Conservation (phyloP, 2,329 filamentous ascomycete genomes). For the Orbilia ellipsospora region DNA sequence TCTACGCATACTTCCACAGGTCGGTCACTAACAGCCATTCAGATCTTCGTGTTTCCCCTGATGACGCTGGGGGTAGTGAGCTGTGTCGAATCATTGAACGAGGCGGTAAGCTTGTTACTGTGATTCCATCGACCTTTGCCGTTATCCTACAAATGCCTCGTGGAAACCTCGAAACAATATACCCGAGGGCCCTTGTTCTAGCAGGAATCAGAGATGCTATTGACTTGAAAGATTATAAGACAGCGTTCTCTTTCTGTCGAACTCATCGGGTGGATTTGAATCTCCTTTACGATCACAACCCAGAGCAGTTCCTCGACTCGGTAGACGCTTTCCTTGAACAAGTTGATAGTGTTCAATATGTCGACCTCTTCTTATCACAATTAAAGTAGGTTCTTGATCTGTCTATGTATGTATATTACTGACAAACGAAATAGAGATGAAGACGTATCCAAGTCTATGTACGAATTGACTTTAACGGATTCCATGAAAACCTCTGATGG, state of each 20-base stretch:
- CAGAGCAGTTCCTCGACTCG: slow-evolving; percentile 81
- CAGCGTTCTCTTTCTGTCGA: slow-evolving; percentile 86
- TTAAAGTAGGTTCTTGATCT: slow-evolving; percentile 59
- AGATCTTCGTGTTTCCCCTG: slow-evolving; percentile 84
- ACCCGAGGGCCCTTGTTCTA: slow-evolving; percentile 88
- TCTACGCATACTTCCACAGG: not conserved
- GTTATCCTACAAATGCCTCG: slow-evolving; percentile 93
- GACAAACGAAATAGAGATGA: slow-evolving; percentile 72
- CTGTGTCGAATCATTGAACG: slow-evolving; percentile 91
- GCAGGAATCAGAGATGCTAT: slow-evolving; percentile 87
- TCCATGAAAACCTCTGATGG: slow-evolving; percentile 42
- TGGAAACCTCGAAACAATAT: slow-evolving; percentile 95
- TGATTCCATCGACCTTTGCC: slow-evolving; percentile 86
- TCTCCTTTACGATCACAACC: slow-evolving; percentile 92
- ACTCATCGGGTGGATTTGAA: slow-evolving; percentile 98
- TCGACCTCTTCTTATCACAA: slow-evolving; percentile 86
- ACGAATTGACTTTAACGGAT: slow-evolving; percentile 79
- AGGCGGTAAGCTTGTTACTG: slow-evolving; percentile 85
- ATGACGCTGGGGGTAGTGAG: slow-evolving; percentile 92
- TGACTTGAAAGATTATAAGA: slow-evolving; percentile 80
- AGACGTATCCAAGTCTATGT: slow-evolving; percentile 92
- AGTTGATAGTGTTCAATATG: slow-evolving; percentile 80
- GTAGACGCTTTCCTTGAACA: slow-evolving; percentile 84
- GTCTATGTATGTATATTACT: slow-evolving; percentile 34
- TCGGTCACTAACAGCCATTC: not conserved